Conservation (phyloP, 2,329 filamentous ascomycete genomes). For the Triangularia setosa region DNA sequence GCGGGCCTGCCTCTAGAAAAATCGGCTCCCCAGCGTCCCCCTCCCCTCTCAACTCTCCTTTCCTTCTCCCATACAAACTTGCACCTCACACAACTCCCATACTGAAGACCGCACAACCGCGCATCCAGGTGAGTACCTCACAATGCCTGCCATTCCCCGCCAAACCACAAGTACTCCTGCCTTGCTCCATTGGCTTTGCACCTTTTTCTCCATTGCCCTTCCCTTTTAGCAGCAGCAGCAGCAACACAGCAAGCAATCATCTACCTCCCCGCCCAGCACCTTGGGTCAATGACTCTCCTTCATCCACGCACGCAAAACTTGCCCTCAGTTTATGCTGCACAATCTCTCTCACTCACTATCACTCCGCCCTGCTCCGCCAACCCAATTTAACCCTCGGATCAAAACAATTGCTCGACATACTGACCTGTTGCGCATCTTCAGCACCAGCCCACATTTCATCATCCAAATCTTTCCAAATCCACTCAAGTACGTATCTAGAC, state of each 20-base stretch:
- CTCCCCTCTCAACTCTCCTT: constrained; percentile 51
- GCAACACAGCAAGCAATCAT: constrained; percentile 11
- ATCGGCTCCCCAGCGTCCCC: constrained; percentile 57
- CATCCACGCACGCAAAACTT: constrained; percentile 17
- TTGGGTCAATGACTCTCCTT: neutral
- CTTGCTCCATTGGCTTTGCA: constrained; percentile 10
- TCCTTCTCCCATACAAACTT: constrained; percentile 56
- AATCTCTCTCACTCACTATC: neutral
- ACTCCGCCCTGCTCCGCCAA: constrained; percentile 5
- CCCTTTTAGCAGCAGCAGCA: neutral
- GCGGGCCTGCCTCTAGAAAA: constrained; percentile 42
- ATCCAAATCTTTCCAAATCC: constrained; percentile 18
- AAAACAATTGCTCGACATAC: constrained; percentile 15
- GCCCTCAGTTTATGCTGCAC: constrained; percentile 9
- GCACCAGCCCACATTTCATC: constrained; percentile 16
- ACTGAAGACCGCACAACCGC: constrained; percentile 37
- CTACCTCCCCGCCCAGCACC: neutral
- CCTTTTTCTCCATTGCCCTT: constrained; percentile 5
- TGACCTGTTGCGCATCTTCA: constrained; percentile 16
- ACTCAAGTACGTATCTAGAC: constrained; percentile 35
- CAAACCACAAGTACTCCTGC: constrained; percentile 39
- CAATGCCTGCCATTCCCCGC: constrained; percentile 34
- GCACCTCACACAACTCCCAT: constrained; percentile 40
- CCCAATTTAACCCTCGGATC: constrained; percentile 5
- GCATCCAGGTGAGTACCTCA: constrained; percentile 50